Evolutionary conservation across 768 basidiomycete genomes (phyloP), one percentile per base, ranked within the genome.

Genomic region (Zangia roseola): DNA sequence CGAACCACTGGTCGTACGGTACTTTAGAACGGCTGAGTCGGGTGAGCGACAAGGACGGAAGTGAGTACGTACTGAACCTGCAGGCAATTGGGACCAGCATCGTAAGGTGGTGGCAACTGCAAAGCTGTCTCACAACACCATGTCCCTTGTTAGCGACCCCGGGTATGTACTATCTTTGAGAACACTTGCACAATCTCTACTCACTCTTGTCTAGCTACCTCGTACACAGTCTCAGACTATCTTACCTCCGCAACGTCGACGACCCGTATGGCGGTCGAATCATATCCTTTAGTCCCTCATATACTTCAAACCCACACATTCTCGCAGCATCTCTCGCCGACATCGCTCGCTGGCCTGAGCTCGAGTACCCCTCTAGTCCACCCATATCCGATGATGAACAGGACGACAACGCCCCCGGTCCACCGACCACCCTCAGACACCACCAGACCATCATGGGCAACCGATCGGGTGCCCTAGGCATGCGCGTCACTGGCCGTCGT

Each of bases 361-460:
- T 97, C 44, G 74, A 74, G 3, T 70, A 78, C 30, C 86, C 91
- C 0, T 64, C 79, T 13, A 87, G 84, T 55, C 91, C 89, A 0
- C 80, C 84, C 33, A 74, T 86, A 34, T 83, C 84, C 47, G 85
- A 88, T 45, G 83, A 87, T 50, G 89, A 90, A 49, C 69, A 68
- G 9, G 78, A 80, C 43, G 49, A 52, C 26, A 68, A 55, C 14
- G 20, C 55, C 10, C 42, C 52, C 28, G 55, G 50, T 41, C 49
- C 60, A 59, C 62, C 80, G 55, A 67, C 74, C 10, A 61, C 78
- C 13, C 75, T 97, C 55, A 89, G 86, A 61, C 86, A 94, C 67
- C 88, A 91, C 6, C 83, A 87, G 59, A 97, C 94, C 4, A 95
- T 97, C 61, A 84, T 94, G 77, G 91, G 84, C 4, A 72, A 72